phyloP scores from a whole-genome alignment of 805 yeast genomes.

The Saccharomycopsis sp. region DNA sequence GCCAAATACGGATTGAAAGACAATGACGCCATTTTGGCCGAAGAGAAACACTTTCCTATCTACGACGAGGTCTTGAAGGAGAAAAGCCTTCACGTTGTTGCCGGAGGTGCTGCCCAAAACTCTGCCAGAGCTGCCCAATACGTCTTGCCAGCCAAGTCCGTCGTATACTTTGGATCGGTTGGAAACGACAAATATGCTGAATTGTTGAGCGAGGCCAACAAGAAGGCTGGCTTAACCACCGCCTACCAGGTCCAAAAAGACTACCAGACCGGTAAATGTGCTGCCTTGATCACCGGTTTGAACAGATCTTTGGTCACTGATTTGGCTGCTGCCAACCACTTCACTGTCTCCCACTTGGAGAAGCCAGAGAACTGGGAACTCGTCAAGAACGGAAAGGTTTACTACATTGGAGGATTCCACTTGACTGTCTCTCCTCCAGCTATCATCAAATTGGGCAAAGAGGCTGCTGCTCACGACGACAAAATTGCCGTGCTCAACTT shows the following conservation, averaged over 20 bases:
- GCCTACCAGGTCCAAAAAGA: slow-evolving; percentile 74
- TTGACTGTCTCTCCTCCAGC: slow-evolving; percentile 97
- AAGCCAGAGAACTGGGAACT: slow-evolving; percentile 83
- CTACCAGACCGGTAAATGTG: slow-evolving; percentile 93
- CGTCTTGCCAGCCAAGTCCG: slow-evolving; percentile 71
- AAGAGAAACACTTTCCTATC: slow-evolving; percentile 79
- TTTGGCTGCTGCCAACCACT: slow-evolving; percentile 96
- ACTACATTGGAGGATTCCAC: slow-evolving; percentile 98
- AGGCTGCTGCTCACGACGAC: slow-evolving; percentile 72
- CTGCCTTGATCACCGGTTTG: slow-evolving; percentile 82
- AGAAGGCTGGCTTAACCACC: slow-evolving; percentile 80
- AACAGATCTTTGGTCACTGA: slow-evolving; percentile 94
- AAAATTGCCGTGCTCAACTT: slow-evolving; percentile 78
- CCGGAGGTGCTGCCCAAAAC: slow-evolving; percentile 99
- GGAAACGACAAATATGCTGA: slow-evolving; percentile 88
- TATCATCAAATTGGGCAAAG: slow-evolving; percentile 80
- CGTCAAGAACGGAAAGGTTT: slow-evolving; percentile 74
- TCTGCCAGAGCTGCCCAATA: slow-evolving; percentile 98
- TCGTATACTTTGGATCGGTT: slow-evolving; percentile 92
- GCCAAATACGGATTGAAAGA: slow-evolving; percentile 78
- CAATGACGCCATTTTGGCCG: slow-evolving; percentile 88
- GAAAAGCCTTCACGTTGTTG: slow-evolving; percentile 62
- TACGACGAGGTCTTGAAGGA: slow-evolving; percentile 66
- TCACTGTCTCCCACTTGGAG: slow-evolving; percentile 81
- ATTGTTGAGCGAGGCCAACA: slow-evolving; percentile 74